Conservation (phyloP, 2,329 filamentous ascomycete species). For the Calonectria pseudoreteaudii region DNA sequence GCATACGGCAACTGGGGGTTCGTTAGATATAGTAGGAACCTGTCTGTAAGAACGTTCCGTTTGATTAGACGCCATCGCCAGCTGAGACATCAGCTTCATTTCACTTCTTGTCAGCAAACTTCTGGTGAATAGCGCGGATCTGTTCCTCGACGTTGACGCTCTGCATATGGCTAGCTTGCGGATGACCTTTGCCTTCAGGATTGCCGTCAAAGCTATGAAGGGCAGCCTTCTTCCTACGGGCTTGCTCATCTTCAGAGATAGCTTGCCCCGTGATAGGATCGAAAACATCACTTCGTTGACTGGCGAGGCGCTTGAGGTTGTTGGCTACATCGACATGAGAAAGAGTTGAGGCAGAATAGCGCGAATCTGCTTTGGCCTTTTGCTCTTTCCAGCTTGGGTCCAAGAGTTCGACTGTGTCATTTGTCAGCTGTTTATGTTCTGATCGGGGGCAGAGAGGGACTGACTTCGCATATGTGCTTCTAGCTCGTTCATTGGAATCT, state of each 20-base stretch:
- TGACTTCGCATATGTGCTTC: constrained; percentile 90
- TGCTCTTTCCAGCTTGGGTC: constrained; percentile 98
- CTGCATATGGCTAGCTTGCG: constrained; percentile 69
- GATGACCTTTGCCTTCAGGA: constrained; percentile 67
- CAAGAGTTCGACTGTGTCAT: constrained; percentile 80
- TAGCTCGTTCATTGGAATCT: constrained; percentile 87
- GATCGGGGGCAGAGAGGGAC: neutral
- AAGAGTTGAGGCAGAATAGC: constrained; percentile 87
- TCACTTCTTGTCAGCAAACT: constrained; percentile 58
- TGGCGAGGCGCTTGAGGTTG: constrained; percentile 94
- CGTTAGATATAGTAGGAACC: constrained; percentile 8
- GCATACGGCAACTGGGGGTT: neutral
- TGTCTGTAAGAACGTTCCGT: neutral
- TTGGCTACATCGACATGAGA: constrained; percentile 89
- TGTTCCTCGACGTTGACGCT: constrained; percentile 87
- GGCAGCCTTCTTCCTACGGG: constrained; percentile 81
- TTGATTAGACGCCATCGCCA: neutral
- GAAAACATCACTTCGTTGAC: constrained; percentile 88
- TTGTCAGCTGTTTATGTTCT: constrained; percentile 47
- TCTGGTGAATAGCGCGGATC: constrained; percentile 74
- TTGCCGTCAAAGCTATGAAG: constrained; percentile 73
- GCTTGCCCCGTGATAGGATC: constrained; percentile 77
- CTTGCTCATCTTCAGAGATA: constrained; percentile 78
- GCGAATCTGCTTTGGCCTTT: constrained; percentile 86
- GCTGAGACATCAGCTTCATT: neutral